Evolutionary conservation across 352 stramenopile species (phyloP).

Genomic region (Thraustochytrium sp.): DNA sequence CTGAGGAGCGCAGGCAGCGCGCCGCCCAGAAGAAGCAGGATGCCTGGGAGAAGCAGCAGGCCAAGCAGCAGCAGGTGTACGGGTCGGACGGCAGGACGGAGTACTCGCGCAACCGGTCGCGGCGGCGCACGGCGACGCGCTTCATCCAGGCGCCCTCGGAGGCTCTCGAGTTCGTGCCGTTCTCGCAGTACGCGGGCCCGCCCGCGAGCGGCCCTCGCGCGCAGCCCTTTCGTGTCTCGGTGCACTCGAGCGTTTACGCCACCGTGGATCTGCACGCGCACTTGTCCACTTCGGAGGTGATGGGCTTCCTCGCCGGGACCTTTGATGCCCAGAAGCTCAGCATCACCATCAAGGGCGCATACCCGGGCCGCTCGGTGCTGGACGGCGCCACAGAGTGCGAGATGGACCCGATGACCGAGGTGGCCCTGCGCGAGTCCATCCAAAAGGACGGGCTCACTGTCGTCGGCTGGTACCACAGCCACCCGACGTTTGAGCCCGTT

Average conservation of each 20-base stretch:
- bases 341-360: conserved; percentile 83
- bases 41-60: conserved; percentile 30
- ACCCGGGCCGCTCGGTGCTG: conserved; percentile 80
- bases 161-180: conserved; percentile 30
- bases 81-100: conserved; percentile 22
- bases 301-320: conserved; percentile 82
- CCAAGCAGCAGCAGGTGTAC: conserved; percentile 22
- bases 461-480: conserved; percentile 90
- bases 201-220: neutral
- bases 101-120: conserved; percentile 44
- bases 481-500: conserved; percentile 83
- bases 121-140: neutral
- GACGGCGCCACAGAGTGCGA: conserved; percentile 86
- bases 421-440: conserved; percentile 81
- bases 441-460: conserved; percentile 74
- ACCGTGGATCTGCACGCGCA: conserved; percentile 85
- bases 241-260: conserved; percentile 79
- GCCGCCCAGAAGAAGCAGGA: neutral
- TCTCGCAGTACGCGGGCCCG: conserved; percentile 17
- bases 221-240: conserved; percentile 73
- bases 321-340: conserved; percentile 71
- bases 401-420: conserved; percentile 85
- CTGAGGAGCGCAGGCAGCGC: neutral
- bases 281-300: conserved; percentile 84
- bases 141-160: conserved; percentile 32